Conservation (phyloP, 2,329 filamentous ascomycete species). For the Paecilomyces fulvus region DNA sequence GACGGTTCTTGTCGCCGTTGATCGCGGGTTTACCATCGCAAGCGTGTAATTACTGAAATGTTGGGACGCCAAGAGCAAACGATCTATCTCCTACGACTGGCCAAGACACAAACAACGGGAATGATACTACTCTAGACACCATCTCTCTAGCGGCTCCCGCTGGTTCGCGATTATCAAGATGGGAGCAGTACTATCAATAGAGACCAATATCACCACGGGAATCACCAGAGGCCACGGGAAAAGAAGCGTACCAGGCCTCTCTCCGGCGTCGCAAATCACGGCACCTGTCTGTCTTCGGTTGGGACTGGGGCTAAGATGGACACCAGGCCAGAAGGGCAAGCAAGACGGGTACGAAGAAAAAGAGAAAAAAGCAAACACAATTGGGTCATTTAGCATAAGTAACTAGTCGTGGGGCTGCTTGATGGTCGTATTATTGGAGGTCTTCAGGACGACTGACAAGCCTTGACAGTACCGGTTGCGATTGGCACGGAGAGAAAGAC, state of each 20-base stretch:
- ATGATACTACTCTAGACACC: not conserved
- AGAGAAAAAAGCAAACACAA: not conserved
- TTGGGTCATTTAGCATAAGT: not conserved
- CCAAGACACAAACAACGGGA: not conserved
- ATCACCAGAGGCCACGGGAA: not conserved
- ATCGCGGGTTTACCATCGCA: not conserved
- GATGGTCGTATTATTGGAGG: not conserved
- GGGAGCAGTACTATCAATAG: not conserved
- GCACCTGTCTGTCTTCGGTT: not conserved
- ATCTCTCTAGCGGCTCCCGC: not conserved
- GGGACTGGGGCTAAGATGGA: not conserved
- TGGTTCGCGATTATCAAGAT: not conserved
- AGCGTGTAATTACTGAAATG: not conserved
- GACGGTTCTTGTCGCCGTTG: not conserved
- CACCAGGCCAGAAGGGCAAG: not conserved
- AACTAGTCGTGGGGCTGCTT: not conserved
- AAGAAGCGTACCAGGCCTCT: not conserved
- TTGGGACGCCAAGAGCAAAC: not conserved
- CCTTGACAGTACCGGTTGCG: not conserved
- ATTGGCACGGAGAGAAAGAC: slow-evolving; percentile 1
- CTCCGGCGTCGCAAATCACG: not conserved
- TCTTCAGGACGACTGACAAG: not conserved
- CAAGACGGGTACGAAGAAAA: not conserved
- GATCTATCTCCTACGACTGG: not conserved
- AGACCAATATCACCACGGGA: not conserved